phyloP scores from a whole-genome alignment of 1,139 yeast genomes.

The Wickerhamomyces sp. region DNA sequence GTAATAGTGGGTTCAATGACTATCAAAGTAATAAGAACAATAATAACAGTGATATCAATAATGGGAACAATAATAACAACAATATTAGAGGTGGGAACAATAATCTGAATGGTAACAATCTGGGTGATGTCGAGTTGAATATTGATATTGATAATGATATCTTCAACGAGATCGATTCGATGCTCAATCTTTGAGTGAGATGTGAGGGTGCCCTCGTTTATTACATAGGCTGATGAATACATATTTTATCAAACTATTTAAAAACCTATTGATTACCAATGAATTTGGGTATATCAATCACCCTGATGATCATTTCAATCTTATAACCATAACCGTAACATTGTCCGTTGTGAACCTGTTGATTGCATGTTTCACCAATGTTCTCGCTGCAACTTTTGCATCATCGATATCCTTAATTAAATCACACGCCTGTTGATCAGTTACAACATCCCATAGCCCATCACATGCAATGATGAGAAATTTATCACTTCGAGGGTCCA shows the following conservation, averaged over 20 bases:
- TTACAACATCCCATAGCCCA: constrained; percentile 91
- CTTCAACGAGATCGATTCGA: constrained; percentile 28
- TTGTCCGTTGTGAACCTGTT: constrained; percentile 83
- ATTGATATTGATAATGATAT: constrained; percentile 24
- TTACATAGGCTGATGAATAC: too few species aligned
- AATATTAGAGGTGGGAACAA: too few species aligned
- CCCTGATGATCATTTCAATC: constrained; percentile 9
- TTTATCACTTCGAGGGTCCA: constrained; percentile 51
- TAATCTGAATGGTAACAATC: too few species aligned
- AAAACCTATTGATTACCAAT: too few species aligned
- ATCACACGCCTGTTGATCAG: constrained; percentile 77
- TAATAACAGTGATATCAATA: constrained; percentile 2
- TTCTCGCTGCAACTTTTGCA: constrained; percentile 65
- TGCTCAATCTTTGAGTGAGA: constrained; percentile 19
- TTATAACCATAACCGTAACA: constrained; percentile 83
- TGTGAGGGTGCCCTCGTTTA: too few species aligned
- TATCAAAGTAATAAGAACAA: constrained; percentile 1
- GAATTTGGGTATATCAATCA: too few species aligned
- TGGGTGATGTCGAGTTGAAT: constrained; percentile 9
- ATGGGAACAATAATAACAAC: constrained; percentile 3
- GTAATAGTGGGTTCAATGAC: constrained; percentile 5
- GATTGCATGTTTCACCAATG: constrained; percentile 71
- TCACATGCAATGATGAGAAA: constrained; percentile 89
- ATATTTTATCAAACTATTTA: too few species aligned
- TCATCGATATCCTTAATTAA: constrained; percentile 50